A percentile compares a stretch with the other conserved stretches of the same genome.
Evolutionary conservation across 1,284 basidiomycete genomes (phyloP).

Genomic region (Fomitopsis palustris): DNA sequence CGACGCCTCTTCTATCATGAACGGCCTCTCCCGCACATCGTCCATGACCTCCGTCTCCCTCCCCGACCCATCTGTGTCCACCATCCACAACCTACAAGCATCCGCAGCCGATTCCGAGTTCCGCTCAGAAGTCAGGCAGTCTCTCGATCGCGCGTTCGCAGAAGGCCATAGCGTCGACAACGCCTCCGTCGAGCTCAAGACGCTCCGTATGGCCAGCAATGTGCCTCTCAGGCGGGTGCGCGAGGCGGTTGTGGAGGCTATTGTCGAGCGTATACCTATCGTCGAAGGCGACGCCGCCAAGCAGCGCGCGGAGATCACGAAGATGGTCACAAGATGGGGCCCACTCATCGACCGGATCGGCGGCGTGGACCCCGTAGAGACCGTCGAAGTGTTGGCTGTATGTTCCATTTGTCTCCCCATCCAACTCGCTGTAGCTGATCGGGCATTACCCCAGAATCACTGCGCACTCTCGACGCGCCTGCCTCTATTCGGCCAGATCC

Average conservation of each 20-base stretch:
- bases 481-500: slow-evolving; percentile 70
- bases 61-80: slow-evolving; percentile 30
- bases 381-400: slow-evolving; percentile 68
- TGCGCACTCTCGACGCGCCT: slow-evolving; percentile 60
- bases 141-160: slow-evolving; percentile 85
- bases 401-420: slow-evolving; percentile 11
- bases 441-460: slow-evolving; percentile 31
- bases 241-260: slow-evolving; percentile 71
- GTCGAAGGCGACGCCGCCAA: slow-evolving; percentile 46
- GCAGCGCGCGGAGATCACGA: slow-evolving; percentile 61
- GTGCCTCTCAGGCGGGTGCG: slow-evolving; percentile 77
- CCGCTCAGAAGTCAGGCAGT: slow-evolving; percentile 70
- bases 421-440: slow-evolving; percentile 29
- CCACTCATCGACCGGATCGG: slow-evolving; percentile 70
- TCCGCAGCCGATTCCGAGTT: slow-evolving; percentile 68
- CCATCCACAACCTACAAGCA: slow-evolving; percentile 27
- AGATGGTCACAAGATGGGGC: slow-evolving; percentile 67
- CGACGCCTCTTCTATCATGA: slow-evolving; percentile 28
- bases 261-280: slow-evolving; percentile 65
- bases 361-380: slow-evolving; percentile 73
- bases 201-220: slow-evolving; percentile 91
- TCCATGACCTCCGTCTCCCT: slow-evolving; percentile 41
- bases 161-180: slow-evolving; percentile 90
- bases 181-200: slow-evolving; percentile 90
- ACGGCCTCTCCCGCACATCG: slow-evolving; percentile 27